These are phyloP conservation scores for Alternaria sp. DNA, from an alignment of 2,329 filamentous ascomycete species.

Conservation along the genomic window DNA sequence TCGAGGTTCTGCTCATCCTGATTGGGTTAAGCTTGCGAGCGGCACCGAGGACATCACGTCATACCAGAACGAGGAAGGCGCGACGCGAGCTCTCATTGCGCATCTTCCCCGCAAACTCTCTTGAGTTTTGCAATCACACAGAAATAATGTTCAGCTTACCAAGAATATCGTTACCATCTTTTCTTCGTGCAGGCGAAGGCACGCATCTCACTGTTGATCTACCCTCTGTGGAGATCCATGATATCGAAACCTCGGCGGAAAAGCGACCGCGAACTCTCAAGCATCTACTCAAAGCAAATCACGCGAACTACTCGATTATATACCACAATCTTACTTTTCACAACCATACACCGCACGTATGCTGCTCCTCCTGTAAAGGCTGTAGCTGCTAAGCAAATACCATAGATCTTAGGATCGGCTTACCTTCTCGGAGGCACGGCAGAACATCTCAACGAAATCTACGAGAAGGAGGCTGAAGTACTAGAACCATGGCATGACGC, in stretches of 20 bases:
- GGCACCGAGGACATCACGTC: slow-evolving; percentile 26
- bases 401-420: slow-evolving; percentile 76
- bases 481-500: slow-evolving; percentile 85
- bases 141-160: slow-evolving; percentile 36
- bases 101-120: slow-evolving; percentile 30
- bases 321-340: slow-evolving; percentile 78
- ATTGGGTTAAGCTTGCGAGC: slow-evolving; percentile 5
- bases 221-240: slow-evolving; percentile 74
- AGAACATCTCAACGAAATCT: slow-evolving; percentile 78
- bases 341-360: slow-evolving; percentile 82
- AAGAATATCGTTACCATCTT: slow-evolving; percentile 30
- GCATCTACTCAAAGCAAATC: slow-evolving; percentile 89
- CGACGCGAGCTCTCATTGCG: slow-evolving; percentile 18
- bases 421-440: slow-evolving; percentile 82
- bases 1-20: background rate
- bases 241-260: slow-evolving; percentile 80
- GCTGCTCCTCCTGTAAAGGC: slow-evolving; percentile 36
- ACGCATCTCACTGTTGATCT: slow-evolving; percentile 57
- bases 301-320: slow-evolving; percentile 85
- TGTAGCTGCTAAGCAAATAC: slow-evolving; percentile 42
- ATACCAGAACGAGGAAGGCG: slow-evolving; percentile 34
- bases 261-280: slow-evolving; percentile 84
- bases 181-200: slow-evolving; percentile 26
- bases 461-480: slow-evolving; percentile 75
- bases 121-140: slow-evolving; percentile 14